These are phyloP conservation scores for Syncephalastrum racemosum DNA, from an alignment of 371 early-diverging fungal genomes.

Conservation along the genomic window DNA sequence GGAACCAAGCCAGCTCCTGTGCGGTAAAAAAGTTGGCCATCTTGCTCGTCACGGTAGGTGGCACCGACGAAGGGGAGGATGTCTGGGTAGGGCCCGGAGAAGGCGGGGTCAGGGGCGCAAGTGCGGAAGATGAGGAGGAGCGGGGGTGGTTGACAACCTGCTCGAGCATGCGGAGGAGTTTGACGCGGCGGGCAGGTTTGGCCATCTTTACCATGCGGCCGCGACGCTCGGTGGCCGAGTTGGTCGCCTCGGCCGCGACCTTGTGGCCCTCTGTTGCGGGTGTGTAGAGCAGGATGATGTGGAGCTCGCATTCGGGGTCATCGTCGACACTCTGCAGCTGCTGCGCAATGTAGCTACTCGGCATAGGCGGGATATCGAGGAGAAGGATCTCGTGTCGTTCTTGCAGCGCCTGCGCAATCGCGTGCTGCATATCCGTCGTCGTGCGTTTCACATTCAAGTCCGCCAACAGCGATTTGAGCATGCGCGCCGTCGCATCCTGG, in stretches of 20 bases:
- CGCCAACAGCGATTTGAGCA: slow-evolving; percentile 33
- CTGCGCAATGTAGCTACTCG: slow-evolving; percentile 34
- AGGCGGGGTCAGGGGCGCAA: background rate
- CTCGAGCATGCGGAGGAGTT: slow-evolving; percentile 42
- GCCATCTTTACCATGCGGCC: slow-evolving; percentile 53
- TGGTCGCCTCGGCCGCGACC: slow-evolving; percentile 41
- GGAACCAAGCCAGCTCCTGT: slow-evolving; percentile 35
- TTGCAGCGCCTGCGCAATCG: slow-evolving; percentile 40
- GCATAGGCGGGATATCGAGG: slow-evolving; percentile 45
- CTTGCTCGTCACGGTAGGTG: slow-evolving; percentile 15
- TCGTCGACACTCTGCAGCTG: slow-evolving; percentile 47
- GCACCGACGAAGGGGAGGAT: slow-evolving; percentile 4
- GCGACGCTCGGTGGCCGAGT: slow-evolving; percentile 40
- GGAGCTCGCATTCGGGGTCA: slow-evolving; percentile 45
- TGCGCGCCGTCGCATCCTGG: slow-evolving; percentile 36
- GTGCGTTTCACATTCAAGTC: slow-evolving; percentile 33
- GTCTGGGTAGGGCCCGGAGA: slow-evolving; percentile 3
- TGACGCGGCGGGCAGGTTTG: slow-evolving; percentile 56
- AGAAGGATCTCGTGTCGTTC: slow-evolving; percentile 39
- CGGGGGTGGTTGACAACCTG: slow-evolving; percentile 30
- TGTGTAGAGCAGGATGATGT: slow-evolving; percentile 44
- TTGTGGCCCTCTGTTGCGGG: slow-evolving; percentile 49
- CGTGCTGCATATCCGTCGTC: slow-evolving; percentile 32
- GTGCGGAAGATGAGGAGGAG: slow-evolving; percentile 1
- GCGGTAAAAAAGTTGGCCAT: slow-evolving; percentile 39